Evolutionary conservation across 2,329 filamentous ascomycete genomes (phyloP).

Genomic region (Phialocephala sp.): DNA sequence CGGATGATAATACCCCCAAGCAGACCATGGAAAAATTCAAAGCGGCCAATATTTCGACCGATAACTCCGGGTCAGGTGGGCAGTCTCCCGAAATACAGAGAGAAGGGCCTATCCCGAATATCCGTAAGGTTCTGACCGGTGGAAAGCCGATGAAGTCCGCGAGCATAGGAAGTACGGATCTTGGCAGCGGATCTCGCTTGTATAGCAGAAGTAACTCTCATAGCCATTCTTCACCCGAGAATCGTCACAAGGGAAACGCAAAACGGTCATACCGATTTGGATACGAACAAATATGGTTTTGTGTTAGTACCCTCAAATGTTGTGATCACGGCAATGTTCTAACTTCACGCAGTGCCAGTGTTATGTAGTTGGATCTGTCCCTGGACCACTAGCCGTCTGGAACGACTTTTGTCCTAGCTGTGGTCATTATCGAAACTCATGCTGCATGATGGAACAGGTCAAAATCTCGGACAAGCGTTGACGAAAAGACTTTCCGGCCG

Average conservation of each 20-base stretch:
- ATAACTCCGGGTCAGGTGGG: too few relatives aligned
- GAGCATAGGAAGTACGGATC: not conserved
- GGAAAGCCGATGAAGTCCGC: too few relatives aligned
- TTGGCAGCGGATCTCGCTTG: not conserved
- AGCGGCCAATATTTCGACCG: too few relatives aligned
- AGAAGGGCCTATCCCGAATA: too few relatives aligned
- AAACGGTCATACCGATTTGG: not conserved
- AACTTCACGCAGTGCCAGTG: not conserved
- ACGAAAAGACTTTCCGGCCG: too few relatives aligned
- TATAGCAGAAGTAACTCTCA: not conserved
- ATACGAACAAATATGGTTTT: constrained; percentile 3
- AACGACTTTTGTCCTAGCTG: not conserved
- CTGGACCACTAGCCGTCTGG: not conserved
- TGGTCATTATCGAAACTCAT: not conserved
- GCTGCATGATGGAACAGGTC: not conserved
- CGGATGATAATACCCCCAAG: too few relatives aligned
- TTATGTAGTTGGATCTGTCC: not conserved
- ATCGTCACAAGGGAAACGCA: too few relatives aligned
- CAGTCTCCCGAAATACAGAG: too few relatives aligned
- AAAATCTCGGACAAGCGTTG: too few relatives aligned
- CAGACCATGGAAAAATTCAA: too few relatives aligned
- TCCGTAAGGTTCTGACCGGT: too few relatives aligned
- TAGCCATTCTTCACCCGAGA: not conserved
- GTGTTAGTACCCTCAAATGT: not conserved
- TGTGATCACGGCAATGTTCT: not conserved